Base-by-base conservation (phyloP, 1,284 basidiomycete species). In the Melampsora americana region DNA sequence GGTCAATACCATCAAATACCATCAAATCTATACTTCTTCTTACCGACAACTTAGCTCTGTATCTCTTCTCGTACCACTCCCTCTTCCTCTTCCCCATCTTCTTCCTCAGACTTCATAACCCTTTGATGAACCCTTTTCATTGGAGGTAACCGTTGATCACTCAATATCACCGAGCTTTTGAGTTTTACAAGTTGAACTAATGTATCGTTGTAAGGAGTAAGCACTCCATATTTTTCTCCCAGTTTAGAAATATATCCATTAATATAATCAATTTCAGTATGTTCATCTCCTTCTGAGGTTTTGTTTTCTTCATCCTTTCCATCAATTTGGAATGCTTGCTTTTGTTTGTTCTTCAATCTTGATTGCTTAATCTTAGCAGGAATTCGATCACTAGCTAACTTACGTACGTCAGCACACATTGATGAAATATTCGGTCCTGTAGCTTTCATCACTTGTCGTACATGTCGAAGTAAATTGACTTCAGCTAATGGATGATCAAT, bases 221-320 rank as follows among this genome's bases (percentile, higher is more conserved):
- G 83, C 46, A 95, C 85, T 4, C 85, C 84, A 79, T 90, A 87
- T 59, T 85, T 84, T 64, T 84, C 80, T 9, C 91, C 95, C 6
- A 95, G 84, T 12, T 84, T 84, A 30, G 89, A 81, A 65, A 99
- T 83, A 82, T 95, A 92, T 7, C 95, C 95, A 79, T 93, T 95
- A 81, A 98, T 87, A 80, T 86, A 93, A 30, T 91, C 88, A 69
- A 83, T 82, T 71, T 82, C 81, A 2, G 79, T 80, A 20, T 71
- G 65, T 44, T 66, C 42, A 5, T 66, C 35, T n/a, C n/a, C 32
- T 69, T 30, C 28, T 14, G 46, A 23, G 18, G 28, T 9, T 48
- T 73, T 69, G 48, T 74, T 61, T 66, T 72, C 50, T 78, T 50
- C 95, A 87, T 84, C 95, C 88, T 65, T 83, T 83, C 78, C 86